A percentile compares a stretch with the other conserved stretches of the same genome.
Conservation (phyloP, 2,329 filamentous ascomycete genomes). For the Aspergillus sp. region DNA sequence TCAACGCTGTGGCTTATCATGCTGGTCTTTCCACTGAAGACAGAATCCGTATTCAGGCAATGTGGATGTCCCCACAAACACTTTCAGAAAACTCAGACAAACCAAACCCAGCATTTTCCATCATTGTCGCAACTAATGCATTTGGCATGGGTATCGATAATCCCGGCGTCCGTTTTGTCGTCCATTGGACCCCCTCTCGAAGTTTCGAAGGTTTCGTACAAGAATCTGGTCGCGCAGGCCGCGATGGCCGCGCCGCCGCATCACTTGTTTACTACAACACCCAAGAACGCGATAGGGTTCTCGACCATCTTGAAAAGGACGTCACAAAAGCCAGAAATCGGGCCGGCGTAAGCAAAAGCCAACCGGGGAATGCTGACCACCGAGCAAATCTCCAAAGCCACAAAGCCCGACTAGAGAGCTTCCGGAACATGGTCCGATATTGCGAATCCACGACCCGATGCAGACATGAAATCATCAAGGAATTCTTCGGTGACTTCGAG, state of each 20-base stretch:
- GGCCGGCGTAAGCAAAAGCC: conserved; percentile 31
- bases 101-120: conserved; percentile 65
- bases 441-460: conserved; percentile 73
- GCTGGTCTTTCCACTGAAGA: conserved; percentile 66
- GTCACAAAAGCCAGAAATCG: conserved; percentile 31
- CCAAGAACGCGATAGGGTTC: conserved; percentile 75
- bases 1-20: conserved; percentile 44
- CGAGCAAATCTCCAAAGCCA: conserved; percentile 27
- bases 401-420: conserved; percentile 53
- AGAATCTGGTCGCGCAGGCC: conserved; percentile 85
- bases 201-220: conserved; percentile 96
- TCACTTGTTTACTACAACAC: conserved; percentile 90
- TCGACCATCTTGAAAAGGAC: conserved; percentile 46
- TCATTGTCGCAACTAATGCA: conserved; percentile 91
- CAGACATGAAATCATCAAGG: conserved; percentile 68
- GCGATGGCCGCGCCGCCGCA: conserved; percentile 79
- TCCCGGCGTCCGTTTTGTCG: conserved; percentile 86
- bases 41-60: conserved; percentile 54
- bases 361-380: no score
- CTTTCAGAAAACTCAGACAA: conserved; percentile 8
- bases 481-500: conserved; percentile 68
- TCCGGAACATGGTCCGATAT: conserved; percentile 68
- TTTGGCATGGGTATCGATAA: conserved; percentile 99
- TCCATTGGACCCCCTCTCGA: conserved; percentile 90
- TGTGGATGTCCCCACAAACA: conserved; percentile 31